Evolutionary conservation across 257 asterid species (phyloP).

Genomic region (Solanum tarijense): DNA sequence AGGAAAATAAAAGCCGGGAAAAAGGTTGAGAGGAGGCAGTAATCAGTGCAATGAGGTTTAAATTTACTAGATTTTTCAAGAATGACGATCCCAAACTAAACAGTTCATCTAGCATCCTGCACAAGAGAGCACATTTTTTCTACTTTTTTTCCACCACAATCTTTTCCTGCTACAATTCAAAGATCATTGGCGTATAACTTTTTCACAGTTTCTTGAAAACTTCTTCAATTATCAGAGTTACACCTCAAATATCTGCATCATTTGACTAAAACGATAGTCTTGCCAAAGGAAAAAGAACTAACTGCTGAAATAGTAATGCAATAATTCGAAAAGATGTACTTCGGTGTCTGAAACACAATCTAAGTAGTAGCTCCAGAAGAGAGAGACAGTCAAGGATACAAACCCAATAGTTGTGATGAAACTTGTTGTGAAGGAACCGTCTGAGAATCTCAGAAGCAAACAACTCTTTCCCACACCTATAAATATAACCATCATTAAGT

Average conservation of each 20-base stretch:
- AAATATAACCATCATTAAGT: background rate
- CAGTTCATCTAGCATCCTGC: background rate
- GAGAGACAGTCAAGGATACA: constrained; percentile 9
- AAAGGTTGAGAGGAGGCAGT: background rate
- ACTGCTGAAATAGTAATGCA: background rate
- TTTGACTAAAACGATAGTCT: background rate
- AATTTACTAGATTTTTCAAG: background rate
- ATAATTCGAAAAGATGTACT: background rate
- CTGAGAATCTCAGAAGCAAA: constrained; percentile 29
- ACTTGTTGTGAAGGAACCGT: constrained; percentile 76
- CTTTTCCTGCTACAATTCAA: background rate
- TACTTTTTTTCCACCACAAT: background rate
- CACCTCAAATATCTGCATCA: background rate
- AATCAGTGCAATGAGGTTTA: background rate
- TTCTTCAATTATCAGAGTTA: background rate
- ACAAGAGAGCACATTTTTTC: background rate
- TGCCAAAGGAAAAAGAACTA: background rate
- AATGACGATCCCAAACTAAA: background rate
- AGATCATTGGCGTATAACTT: background rate
- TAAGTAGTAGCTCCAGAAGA: background rate
- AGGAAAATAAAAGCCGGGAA: background rate
- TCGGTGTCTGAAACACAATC: background rate
- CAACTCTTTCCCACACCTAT: constrained; percentile 38
- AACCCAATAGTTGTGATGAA: constrained; percentile 82
- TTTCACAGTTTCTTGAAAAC: background rate